Evolutionary conservation across 768 basidiomycete genomes (phyloP).

Genomic region (Boletus tomentosulus): DNA sequence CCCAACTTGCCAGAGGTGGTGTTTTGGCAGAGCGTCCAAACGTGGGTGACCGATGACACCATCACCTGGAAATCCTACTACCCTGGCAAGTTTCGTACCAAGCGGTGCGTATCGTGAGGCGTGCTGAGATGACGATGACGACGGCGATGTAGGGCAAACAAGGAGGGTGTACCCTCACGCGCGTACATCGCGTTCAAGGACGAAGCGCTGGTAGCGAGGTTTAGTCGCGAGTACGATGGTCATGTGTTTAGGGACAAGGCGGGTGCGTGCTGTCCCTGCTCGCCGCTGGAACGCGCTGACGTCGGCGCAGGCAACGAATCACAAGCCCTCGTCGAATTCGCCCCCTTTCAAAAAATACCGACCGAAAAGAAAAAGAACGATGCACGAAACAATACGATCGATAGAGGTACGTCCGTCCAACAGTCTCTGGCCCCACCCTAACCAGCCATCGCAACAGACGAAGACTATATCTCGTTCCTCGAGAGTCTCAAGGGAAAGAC

Average conservation of each 20-base stretch:
- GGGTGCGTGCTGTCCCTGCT: slow-evolving; percentile 42
- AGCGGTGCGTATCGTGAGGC: slow-evolving; percentile 44
- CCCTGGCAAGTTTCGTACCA: slow-evolving; percentile 60
- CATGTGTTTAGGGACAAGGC: slow-evolving; percentile 90
- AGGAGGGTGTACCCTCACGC: slow-evolving; percentile 81
- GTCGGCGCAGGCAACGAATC: slow-evolving; percentile 70
- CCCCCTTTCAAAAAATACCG: slow-evolving; percentile 87
- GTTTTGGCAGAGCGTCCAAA: slow-evolving; percentile 88
- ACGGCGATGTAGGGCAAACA: slow-evolving; percentile 54
- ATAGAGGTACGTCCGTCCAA: slow-evolving; percentile 40
- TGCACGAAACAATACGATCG: slow-evolving; percentile 80
- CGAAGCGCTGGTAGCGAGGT: slow-evolving; percentile 64
- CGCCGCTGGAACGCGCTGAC: background rate
- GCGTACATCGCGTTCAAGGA: slow-evolving; percentile 90
- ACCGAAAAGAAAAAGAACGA: slow-evolving; percentile 74
- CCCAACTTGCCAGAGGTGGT: slow-evolving; percentile 88
- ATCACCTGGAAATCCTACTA: slow-evolving; percentile 62
- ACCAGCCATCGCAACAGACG: slow-evolving; percentile 44
- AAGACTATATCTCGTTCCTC: slow-evolving; percentile 80
- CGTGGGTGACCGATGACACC: slow-evolving; percentile 79
- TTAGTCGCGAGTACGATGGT: slow-evolving; percentile 85
- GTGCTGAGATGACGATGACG: background rate
- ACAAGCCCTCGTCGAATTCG: slow-evolving; percentile 88
- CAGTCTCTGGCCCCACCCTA: background rate
- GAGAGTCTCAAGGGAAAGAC: slow-evolving; percentile 58